Evolutionary conservation across 805 yeast genomes (phyloP).

Genomic region (Brettanomyces bruxellensis): DNA sequence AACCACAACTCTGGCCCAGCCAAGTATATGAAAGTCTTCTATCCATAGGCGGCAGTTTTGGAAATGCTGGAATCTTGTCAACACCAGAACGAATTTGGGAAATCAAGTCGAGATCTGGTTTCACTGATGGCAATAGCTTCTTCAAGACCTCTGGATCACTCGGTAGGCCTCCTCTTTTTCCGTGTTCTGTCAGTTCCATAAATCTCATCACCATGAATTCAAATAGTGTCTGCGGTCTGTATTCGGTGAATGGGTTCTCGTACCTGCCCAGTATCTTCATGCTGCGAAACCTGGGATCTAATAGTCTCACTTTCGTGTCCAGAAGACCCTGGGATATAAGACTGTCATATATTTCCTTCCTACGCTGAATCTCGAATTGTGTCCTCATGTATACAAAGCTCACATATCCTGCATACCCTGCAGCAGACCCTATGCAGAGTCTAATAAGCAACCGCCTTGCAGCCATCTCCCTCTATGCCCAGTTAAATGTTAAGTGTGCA

Average conservation of each 20-base stretch:
- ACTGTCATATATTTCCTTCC: constrained; percentile 21
- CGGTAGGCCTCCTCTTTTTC: constrained; percentile 55
- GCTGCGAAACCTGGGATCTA: constrained; percentile 30
- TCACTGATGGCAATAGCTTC: constrained; percentile 46
- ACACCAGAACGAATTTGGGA: constrained; percentile 13
- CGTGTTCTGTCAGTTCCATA: constrained; percentile 53
- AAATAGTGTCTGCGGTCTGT: constrained; percentile 80
- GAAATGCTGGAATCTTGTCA: constrained; percentile 1
- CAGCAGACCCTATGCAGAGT: constrained; percentile 14
- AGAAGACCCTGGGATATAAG: constrained; percentile 4
- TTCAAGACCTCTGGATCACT: constrained; percentile 36
- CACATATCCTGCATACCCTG: constrained; percentile 58
- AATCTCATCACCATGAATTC: constrained; percentile 74
- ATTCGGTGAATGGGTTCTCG: constrained; percentile 87
- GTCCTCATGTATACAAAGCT: constrained; percentile 50
- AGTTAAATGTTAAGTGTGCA: too few species aligned
- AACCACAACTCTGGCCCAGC: constrained; percentile 89
- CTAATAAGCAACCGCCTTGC: not conserved
- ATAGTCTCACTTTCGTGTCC: constrained; percentile 1
- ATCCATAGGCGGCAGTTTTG: constrained; percentile 24
- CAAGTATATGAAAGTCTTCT: constrained; percentile 67
- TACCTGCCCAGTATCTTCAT: constrained; percentile 64
- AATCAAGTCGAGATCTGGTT: constrained; percentile 46
- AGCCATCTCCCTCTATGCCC: not conserved
- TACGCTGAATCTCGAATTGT: constrained; percentile 38